Evolutionary conservation across 164 flowering plant species (phyloP).

Genomic region (Vitis vinifera): DNA sequence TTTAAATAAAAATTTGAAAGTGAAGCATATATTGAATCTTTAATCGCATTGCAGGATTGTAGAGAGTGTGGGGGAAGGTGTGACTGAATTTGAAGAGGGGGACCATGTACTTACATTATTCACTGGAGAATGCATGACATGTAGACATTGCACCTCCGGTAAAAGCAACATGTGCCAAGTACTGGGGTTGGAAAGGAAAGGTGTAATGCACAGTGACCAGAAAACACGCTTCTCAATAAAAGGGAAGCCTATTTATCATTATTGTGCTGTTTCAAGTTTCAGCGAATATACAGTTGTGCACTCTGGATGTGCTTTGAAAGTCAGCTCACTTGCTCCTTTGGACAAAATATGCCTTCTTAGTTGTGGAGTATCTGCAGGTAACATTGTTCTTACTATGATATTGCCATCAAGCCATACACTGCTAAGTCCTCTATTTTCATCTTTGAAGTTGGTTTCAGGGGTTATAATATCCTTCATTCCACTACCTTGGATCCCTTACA

Average conservation of each 20-base stretch:
- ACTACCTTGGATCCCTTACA: no score
- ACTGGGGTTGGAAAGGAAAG: slow-evolving; percentile 86
- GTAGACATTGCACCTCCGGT: slow-evolving; percentile 71
- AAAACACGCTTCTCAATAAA: slow-evolving; percentile 77
- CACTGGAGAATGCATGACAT: slow-evolving; percentile 86
- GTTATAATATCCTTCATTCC: neutral
- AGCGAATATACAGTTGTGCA: slow-evolving; percentile 94
- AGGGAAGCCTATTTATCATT: slow-evolving; percentile 88
- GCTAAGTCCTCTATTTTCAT: neutral
- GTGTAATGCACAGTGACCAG: slow-evolving; percentile 95
- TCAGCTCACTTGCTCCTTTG: slow-evolving; percentile 64
- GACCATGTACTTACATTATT: slow-evolving; percentile 93
- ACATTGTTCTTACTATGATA: neutral
- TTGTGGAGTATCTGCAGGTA: slow-evolving; percentile 98
- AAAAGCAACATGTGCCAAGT: slow-evolving; percentile 92
- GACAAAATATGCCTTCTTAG: slow-evolving; percentile 93
- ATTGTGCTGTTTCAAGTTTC: slow-evolving; percentile 97
- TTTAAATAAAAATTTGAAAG: no score
- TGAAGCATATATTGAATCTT: no score
- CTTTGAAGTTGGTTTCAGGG: neutral
- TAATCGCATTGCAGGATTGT: slow-evolving; percentile 57
- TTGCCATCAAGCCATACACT: neutral
- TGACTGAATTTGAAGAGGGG: slow-evolving; percentile 79
- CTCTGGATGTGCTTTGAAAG: slow-evolving; percentile 95
- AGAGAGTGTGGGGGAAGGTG: slow-evolving; percentile 92